Evolutionary conservation across 495 filamentous ascomycete genomes (phyloP).

Genomic region (Penicillium canescens): DNA sequence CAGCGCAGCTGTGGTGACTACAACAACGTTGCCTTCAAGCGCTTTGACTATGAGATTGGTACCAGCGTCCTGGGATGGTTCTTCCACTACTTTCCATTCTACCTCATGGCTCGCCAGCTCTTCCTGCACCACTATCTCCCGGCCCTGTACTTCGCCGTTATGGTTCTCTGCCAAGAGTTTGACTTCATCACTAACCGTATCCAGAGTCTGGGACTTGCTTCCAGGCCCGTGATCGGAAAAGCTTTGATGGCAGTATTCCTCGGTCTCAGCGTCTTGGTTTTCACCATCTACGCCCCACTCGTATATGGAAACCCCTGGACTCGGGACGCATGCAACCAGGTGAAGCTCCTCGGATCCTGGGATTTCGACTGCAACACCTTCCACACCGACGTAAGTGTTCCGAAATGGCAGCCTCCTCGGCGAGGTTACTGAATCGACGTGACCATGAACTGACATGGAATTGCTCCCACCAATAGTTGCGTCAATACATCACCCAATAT

Average conservation of each 20-base stretch:
- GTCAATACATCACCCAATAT: slow-evolving; percentile 42
- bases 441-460: slow-evolving; percentile 30
- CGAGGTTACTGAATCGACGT: slow-evolving; percentile 28
- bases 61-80: slow-evolving; percentile 90
- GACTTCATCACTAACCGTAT: slow-evolving; percentile 80
- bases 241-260: slow-evolving; percentile 69
- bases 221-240: slow-evolving; percentile 73
- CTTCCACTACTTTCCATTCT: slow-evolving; percentile 97
- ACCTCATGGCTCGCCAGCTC: slow-evolving; percentile 93
- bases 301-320: slow-evolving; percentile 96
- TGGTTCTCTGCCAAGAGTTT: slow-evolving; percentile 82
- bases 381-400: slow-evolving; percentile 75
- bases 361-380: slow-evolving; percentile 98
- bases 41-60: slow-evolving; percentile 96
- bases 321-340: slow-evolving; percentile 74
- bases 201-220: slow-evolving; percentile 61
- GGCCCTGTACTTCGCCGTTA: slow-evolving; percentile 91
- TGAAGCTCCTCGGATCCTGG: slow-evolving; percentile 88
- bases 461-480: slow-evolving; percentile 29
- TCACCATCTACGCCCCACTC: slow-evolving; percentile 80
- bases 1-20: slow-evolving; percentile 92
- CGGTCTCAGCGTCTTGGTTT: slow-evolving; percentile 69
- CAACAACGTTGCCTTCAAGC: slow-evolving; percentile 74
- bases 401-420: slow-evolving; percentile 33
- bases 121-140: slow-evolving; percentile 98